phyloP scores from a whole-genome alignment of 2,329 filamentous ascomycete genomes.

The Ophiostoma perfectum region DNA sequence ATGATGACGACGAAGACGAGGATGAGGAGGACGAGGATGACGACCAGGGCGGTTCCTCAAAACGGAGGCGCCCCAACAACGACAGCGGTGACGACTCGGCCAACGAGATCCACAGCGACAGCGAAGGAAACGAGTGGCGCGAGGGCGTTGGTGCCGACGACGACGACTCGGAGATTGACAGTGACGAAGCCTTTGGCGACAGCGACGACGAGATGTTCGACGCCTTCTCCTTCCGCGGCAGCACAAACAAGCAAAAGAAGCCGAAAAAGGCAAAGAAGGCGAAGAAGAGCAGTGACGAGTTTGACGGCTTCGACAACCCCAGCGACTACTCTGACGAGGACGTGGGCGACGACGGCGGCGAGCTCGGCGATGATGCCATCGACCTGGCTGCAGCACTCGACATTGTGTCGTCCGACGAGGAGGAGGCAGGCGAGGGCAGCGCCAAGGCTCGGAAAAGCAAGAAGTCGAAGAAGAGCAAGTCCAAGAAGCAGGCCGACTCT shows the following conservation, averaged over 20 bases:
- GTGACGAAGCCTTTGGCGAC: constrained; percentile 77
- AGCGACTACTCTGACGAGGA: constrained; percentile 13
- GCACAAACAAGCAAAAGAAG: constrained; percentile 34
- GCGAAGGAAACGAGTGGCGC: constrained; percentile 79
- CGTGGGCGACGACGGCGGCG: constrained; percentile 48
- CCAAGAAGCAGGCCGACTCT: constrained; percentile 46
- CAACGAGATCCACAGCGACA: constrained; percentile 72
- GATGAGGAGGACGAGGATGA: constrained; percentile 59
- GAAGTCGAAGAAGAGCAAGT: constrained; percentile 40
- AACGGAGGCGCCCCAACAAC: constrained; percentile 39
- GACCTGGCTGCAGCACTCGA: constrained; percentile 54
- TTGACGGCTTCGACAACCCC: constrained; percentile 46
- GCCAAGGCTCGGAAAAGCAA: constrained; percentile 35
- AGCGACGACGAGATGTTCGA: constrained; percentile 84
- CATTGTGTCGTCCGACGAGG: constrained; percentile 49
- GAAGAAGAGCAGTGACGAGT: constrained; percentile 45
- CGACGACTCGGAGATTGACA: constrained; percentile 60
- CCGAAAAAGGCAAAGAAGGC: constrained; percentile 35
- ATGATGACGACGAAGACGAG: constrained; percentile 43
- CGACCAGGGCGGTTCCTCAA: constrained; percentile 47
- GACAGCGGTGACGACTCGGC: constrained; percentile 50
- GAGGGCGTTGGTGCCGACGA: constrained; percentile 60
- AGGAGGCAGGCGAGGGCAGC: constrained; percentile 37
- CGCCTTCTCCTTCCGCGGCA: constrained; percentile 57
- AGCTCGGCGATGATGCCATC: constrained; percentile 55